phyloP scores from a whole-genome alignment of 2,329 filamentous ascomycete species.

The Trichoderma endophyticum region DNA sequence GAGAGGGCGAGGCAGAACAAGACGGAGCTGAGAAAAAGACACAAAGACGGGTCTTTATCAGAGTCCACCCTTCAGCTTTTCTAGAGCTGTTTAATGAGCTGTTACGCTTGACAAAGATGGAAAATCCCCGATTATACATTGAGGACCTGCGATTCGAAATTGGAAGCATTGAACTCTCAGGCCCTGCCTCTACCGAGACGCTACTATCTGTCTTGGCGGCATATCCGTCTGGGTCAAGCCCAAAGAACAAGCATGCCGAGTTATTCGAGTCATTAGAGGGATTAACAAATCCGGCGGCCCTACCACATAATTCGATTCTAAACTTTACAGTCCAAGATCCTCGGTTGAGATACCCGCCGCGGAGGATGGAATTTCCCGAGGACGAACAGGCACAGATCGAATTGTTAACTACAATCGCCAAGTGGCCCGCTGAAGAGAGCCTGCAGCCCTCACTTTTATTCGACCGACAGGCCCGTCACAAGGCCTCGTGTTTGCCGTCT shows the following conservation, averaged over 20 bases:
- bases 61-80: constrained; percentile 81
- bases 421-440: constrained; percentile 63
- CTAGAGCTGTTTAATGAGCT: constrained; percentile 65
- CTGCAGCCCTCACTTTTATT: constrained; percentile 58
- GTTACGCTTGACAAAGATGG: constrained; percentile 53
- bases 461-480: constrained; percentile 61
- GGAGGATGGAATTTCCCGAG: constrained; percentile 45
- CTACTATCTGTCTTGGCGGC: constrained; percentile 66
- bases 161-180: constrained; percentile 56
- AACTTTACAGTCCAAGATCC: constrained; percentile 75
- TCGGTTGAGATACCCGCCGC: constrained; percentile 72
- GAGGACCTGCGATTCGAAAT: constrained; percentile 69
- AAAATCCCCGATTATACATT: constrained; percentile 59
- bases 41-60: constrained; percentile 57
- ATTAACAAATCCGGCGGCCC: constrained; percentile 64
- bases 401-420: constrained; percentile 59
- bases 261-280: constrained; percentile 52
- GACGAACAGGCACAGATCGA: constrained; percentile 34
- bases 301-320: constrained; percentile 69
- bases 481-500: constrained; percentile 63
- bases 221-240: constrained; percentile 35
- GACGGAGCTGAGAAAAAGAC: constrained; percentile 24
- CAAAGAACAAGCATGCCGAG: constrained; percentile 39
- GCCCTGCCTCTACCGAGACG: constrained; percentile 74
- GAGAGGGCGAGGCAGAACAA: constrained; percentile 21